These are phyloP conservation scores for Dissophora ornata DNA, from an alignment of 192 early-diverging fungal species.

Conservation along the genomic window DNA sequence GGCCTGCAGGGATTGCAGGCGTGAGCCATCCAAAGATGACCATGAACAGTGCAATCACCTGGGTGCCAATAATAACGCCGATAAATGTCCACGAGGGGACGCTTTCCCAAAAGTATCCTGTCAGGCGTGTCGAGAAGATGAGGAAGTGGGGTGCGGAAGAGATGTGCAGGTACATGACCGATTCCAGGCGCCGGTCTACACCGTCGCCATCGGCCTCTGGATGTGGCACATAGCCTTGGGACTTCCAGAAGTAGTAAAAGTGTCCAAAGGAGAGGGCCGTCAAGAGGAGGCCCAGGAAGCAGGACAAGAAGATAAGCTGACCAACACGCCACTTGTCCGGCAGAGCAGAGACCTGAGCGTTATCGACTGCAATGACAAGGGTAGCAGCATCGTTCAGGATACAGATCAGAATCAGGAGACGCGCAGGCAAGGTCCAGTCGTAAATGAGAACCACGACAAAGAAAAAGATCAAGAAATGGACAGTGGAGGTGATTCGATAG, in stretches of 20 bases:
- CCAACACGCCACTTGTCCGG: slow-evolving; percentile 84
- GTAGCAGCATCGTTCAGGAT: slow-evolving; percentile 78
- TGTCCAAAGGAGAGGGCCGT: slow-evolving; percentile 72
- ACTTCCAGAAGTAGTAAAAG: slow-evolving; percentile 69
- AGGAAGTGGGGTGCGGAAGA: slow-evolving; percentile 82
- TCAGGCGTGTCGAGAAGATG: slow-evolving; percentile 77
- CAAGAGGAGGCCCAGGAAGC: slow-evolving; percentile 68
- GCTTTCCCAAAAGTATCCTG: slow-evolving; percentile 72
- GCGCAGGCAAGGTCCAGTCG: slow-evolving; percentile 75
- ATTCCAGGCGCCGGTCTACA: slow-evolving; percentile 54
- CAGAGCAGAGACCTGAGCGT: slow-evolving; percentile 67
- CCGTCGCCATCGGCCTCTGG: slow-evolving; percentile 35
- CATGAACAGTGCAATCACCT: slow-evolving; percentile 73
- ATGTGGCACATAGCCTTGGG: slow-evolving; percentile 25
- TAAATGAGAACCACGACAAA: slow-evolving; percentile 74
- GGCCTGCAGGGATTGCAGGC: slow-evolving; percentile 56
- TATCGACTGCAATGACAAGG: slow-evolving; percentile 81
- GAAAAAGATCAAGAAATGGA: slow-evolving; percentile 84
- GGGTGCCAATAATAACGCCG: slow-evolving; percentile 71
- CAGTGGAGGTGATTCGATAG: slow-evolving; percentile 81
- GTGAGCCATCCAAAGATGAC: slow-evolving; percentile 61
- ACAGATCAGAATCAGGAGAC: slow-evolving; percentile 74
- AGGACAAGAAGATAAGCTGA: slow-evolving; percentile 73
- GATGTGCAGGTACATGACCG: slow-evolving; percentile 82
- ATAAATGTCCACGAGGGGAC: slow-evolving; percentile 68